A percentile compares a stretch with the other conserved stretches of the same genome.
These are phyloP conservation scores for Penicillium argentinense DNA, from an alignment of 495 filamentous ascomycete genomes.

Conservation along the genomic window DNA sequence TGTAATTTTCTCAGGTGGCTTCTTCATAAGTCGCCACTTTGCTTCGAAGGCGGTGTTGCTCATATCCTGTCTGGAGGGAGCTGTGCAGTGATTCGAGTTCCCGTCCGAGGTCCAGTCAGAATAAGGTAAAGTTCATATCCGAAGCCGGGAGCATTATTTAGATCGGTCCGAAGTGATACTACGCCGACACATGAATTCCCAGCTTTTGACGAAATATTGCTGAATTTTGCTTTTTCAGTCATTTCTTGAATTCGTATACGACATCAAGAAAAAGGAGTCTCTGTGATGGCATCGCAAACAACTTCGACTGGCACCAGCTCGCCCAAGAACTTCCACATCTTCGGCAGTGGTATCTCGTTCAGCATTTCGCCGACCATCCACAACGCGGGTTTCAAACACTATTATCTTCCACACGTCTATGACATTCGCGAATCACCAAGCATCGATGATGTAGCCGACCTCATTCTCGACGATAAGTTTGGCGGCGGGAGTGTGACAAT, in stretches of 20 bases:
- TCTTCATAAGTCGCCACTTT: too few relatives aligned
- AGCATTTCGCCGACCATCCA: conserved; percentile 72
- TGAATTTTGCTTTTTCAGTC: too few relatives aligned
- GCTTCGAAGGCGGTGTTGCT: not conserved
- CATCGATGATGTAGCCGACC: conserved; percentile 36
- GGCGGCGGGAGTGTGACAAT: conserved; percentile 49
- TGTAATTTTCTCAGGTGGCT: too few relatives aligned
- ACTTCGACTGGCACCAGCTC: not conserved
- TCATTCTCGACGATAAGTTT: conserved; percentile 43
- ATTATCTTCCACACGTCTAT: conserved; percentile 64
- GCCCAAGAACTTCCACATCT: conserved; percentile 47
- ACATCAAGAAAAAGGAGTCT: not conserved
- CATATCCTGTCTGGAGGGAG: not conserved
- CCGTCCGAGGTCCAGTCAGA: too few relatives aligned
- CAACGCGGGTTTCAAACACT: conserved; percentile 62
- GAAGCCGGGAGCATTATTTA: not conserved
- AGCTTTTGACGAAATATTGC: too few relatives aligned
- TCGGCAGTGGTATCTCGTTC: conserved; percentile 64
- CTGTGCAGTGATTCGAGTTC: too few relatives aligned
- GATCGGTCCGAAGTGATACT: too few relatives aligned
- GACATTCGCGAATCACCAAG: conserved; percentile 50
- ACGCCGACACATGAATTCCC: not conserved
- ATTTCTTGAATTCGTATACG: too few relatives aligned
- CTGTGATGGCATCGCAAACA: too few relatives aligned
- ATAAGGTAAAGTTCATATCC: conserved; percentile 8